Percentiles rank a stretch among this genome's conserved stretches.
Evolutionary conservation across 2,329 filamentous ascomycete genomes (phyloP).

Genomic region (Colletotrichum orbiculare): DNA sequence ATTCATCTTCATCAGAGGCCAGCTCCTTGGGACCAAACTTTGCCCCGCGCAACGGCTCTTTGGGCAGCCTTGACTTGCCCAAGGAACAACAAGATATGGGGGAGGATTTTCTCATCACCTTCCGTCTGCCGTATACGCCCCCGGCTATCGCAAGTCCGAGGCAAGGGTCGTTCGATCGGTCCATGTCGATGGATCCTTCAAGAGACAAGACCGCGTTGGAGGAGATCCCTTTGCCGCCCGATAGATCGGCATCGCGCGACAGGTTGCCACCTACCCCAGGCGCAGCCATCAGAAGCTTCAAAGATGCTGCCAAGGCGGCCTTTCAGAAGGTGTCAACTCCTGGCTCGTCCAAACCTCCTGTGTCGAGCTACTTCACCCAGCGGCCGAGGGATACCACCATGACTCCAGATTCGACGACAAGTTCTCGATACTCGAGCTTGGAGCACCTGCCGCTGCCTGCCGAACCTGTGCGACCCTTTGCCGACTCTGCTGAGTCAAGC

Average conservation of each 20-base stretch:
- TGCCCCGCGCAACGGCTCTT: constrained; percentile 14
- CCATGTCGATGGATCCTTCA: constrained; percentile 9
- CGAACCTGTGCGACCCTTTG: constrained; percentile 17
- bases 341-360: constrained; percentile 32
- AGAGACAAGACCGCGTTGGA: neutral
- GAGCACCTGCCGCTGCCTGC: constrained; percentile 2
- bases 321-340: constrained; percentile 40
- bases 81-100: constrained; percentile 3
- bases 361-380: constrained; percentile 30
- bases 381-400: constrained; percentile 12
- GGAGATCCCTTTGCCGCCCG: constrained; percentile 14
- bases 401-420: constrained; percentile 31
- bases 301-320: constrained; percentile 49
- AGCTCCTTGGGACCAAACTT: constrained; percentile 21
- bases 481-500: constrained; percentile 13
- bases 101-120: constrained; percentile 26
- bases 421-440: constrained; percentile 28
- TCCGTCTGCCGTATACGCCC: constrained; percentile 33
- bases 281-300: constrained; percentile 41
- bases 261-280: constrained; percentile 16
- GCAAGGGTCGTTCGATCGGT: constrained; percentile 23
- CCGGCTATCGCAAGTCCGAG: constrained; percentile 23
- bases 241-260: constrained; percentile 12
- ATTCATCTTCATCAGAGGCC: constrained; percentile 24
- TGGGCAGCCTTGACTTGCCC: neutral